Evolutionary conservation across 176 grass and related monocot genomes (phyloP).

Genomic region (Avena sativa): DNA sequence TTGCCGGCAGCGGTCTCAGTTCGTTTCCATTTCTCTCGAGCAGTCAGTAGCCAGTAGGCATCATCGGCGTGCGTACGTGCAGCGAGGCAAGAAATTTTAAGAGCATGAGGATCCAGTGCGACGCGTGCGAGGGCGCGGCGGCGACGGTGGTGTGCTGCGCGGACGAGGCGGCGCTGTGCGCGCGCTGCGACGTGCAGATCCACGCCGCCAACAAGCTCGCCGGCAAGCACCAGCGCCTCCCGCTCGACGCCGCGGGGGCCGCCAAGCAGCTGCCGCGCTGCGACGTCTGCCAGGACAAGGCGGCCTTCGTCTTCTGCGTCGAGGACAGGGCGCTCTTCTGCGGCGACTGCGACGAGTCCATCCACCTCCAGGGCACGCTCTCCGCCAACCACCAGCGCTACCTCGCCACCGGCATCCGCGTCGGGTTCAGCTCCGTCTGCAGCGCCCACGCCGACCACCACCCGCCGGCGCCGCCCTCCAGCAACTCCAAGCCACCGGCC

Average conservation of each 20-base stretch:
- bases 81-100: background rate
- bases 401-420: conserved; percentile 88
- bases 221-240: conserved; percentile 79
- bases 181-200: conserved; percentile 72
- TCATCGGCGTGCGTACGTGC: background rate
- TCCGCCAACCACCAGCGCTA: conserved; percentile 86
- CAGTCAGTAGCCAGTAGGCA: background rate
- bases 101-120: conserved; percentile 84
- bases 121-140: conserved; percentile 70
- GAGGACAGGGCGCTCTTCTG: conserved; percentile 98
- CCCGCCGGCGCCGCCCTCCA: conserved; percentile 40
- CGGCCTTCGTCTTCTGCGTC: conserved; percentile 97
- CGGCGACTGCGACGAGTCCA: conserved; percentile 93
- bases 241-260: conserved; percentile 27
- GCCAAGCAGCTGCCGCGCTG: conserved; percentile 61
- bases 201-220: conserved; percentile 86
- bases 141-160: conserved; percentile 86
- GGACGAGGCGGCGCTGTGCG: conserved; percentile 88
- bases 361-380: conserved; percentile 84
- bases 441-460: conserved; percentile 27
- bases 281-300: conserved; percentile 92
- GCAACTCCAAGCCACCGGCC: conserved; percentile 3
- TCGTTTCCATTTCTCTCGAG: background rate
- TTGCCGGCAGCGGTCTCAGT: background rate
- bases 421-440: conserved; percentile 65